Evolutionary conservation across 2,329 filamentous ascomycete genomes (phyloP).

Genomic region (Dothiorella sarmentorum): DNA sequence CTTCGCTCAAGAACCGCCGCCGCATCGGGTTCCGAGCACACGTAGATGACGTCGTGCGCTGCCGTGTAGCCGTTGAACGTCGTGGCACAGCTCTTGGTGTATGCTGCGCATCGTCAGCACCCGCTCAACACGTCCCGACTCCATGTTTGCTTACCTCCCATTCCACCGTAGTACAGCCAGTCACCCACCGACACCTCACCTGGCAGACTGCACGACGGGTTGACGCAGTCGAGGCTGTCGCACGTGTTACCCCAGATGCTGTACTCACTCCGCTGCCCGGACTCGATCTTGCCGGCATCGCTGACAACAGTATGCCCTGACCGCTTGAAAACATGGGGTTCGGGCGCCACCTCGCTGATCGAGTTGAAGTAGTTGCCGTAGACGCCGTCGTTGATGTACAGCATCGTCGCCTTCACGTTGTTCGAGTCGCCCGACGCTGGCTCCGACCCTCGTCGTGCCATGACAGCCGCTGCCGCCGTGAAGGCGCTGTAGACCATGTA

Average conservation of each 20-base stretch:
- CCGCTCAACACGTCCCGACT: not conserved
- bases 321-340: constrained; percentile 69
- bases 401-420: constrained; percentile 70
- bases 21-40: constrained; percentile 83
- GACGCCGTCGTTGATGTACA: constrained; percentile 90
- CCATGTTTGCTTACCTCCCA: constrained; percentile 55
- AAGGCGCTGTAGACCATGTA: constrained; percentile 89
- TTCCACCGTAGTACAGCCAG: constrained; percentile 94
- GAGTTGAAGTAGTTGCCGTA: constrained; percentile 97
- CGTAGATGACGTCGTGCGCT: constrained; percentile 81
- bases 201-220: constrained; percentile 68
- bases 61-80: constrained; percentile 92
- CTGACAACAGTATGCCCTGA: constrained; percentile 55
- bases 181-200: constrained; percentile 79
- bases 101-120: constrained; percentile 49
- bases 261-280: constrained; percentile 46
- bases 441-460: constrained; percentile 79
- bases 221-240: constrained; percentile 89
- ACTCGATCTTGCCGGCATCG: constrained; percentile 43
- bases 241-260: constrained; percentile 95
- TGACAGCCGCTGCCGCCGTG: constrained; percentile 86
- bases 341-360: constrained; percentile 89
- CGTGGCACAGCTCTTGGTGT: constrained; percentile 91
- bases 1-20: constrained; percentile 56
- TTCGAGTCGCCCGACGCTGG: constrained; percentile 57